phyloP scores from a whole-genome alignment of 2,329 filamentous ascomycete species.

The Aspergillus calidoustus region DNA sequence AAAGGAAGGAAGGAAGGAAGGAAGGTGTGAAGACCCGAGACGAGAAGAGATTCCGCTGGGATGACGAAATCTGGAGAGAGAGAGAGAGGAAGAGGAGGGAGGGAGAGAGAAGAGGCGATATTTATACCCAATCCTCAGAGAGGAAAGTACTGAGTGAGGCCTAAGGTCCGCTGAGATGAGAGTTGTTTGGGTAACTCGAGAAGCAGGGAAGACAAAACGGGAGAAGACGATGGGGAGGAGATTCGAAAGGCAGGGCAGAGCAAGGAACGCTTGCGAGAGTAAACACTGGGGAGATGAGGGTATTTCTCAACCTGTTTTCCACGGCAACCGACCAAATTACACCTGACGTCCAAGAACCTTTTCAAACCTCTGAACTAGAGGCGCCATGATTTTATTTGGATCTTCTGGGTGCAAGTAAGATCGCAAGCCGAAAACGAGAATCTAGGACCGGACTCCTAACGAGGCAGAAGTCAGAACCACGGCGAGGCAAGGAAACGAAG shows the following conservation, averaged over 20 bases:
- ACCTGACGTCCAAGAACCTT: neutral
- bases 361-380: neutral
- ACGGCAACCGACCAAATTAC: neutral
- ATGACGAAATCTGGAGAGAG: neutral
- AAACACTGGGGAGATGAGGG: neutral
- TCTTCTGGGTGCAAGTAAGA: neutral
- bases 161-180: constrained; percentile 5
- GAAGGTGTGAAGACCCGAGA: neutral
- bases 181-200: neutral
- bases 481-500: neutral
- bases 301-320: neutral
- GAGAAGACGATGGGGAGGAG: neutral
- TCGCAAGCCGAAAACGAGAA: neutral
- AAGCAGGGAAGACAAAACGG: neutral
- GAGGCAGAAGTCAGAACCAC: too few species aligned
- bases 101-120: neutral
- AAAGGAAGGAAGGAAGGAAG: neutral
- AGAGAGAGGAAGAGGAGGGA: neutral
- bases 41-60: neutral
- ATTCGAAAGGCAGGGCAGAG: neutral
- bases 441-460: neutral
- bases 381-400: neutral
- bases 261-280: neutral
- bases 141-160: constrained; percentile 5
- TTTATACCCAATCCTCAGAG: neutral